Conservation (phyloP, 495 filamentous ascomycete genomes). For the Pyrenula aspistea region DNA sequence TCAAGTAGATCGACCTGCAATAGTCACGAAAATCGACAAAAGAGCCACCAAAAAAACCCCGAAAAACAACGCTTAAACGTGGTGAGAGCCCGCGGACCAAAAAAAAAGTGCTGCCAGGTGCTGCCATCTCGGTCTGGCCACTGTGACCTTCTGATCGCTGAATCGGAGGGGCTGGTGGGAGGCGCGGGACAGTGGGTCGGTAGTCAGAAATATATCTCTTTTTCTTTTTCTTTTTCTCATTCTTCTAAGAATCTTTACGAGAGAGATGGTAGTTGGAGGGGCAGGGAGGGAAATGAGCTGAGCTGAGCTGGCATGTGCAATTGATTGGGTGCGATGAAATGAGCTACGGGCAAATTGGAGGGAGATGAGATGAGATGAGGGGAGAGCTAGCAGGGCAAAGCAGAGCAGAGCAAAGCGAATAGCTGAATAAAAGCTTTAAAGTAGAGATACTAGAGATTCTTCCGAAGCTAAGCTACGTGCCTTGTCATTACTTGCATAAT, state of each 20-base stretch:
- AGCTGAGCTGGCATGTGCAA: not conserved
- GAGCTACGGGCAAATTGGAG: too few relatives aligned
- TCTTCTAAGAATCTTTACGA: too few relatives aligned
- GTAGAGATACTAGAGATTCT: too few relatives aligned
- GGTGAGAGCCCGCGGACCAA: not conserved
- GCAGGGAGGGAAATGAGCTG: not conserved
- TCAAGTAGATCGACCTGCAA: too few relatives aligned
- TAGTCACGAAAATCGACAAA: too few relatives aligned
- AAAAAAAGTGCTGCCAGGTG: not conserved
- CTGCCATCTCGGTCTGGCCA: not conserved
- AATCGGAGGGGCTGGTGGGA: not conserved
- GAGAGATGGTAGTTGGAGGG: not conserved
- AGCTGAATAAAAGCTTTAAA: too few relatives aligned
- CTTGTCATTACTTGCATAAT: too few relatives aligned
- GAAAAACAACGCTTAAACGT: not conserved
- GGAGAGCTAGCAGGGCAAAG: too few relatives aligned
- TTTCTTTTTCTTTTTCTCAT: not conserved
- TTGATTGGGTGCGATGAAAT: not conserved
- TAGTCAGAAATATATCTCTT: not conserved
- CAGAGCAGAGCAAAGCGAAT: too few relatives aligned
- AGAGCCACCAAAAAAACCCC: not conserved
- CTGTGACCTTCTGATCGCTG: not conserved
- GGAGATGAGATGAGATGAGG: too few relatives aligned
- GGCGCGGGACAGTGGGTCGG: not conserved
- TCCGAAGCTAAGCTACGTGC: too few relatives aligned